Base-by-base conservation (phyloP, 768 basidiomycete species). In the Lactifluus piperatus region DNA sequence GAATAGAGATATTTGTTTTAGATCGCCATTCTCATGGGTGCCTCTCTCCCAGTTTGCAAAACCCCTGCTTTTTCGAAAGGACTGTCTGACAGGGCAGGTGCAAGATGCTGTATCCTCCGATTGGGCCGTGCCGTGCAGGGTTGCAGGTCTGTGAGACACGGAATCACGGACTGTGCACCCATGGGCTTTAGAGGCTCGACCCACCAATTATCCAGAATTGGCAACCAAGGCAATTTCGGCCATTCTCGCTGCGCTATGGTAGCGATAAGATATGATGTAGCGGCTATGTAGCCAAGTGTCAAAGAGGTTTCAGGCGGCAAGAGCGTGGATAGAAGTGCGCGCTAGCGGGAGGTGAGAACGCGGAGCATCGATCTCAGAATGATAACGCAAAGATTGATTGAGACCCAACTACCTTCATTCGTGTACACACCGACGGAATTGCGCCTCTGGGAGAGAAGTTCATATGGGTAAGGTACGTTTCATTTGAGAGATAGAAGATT, bases 1-100 rank as follows among this genome's bases (percentile, higher is more conserved):
- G 57, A 58, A 34, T 49, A 13, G 39, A 22, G 41, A 47, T 24
- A 20, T 49, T 39, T 45, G 58, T 54, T 46, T 48, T 37, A 43
- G 46, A 20, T 4, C 46, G 22, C 47, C 26, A 41, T 30, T 20
- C 53, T 54, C 41, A 16, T 43, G 43, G 26, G 13, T 30, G 18
- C 14, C 18, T 26, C 26, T 27, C 30, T 49, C 30, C 47, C 16
- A 10, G 44, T 46, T 32, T 29, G 34, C 30, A 24, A 34, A 5
- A 16, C 18, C 50, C 10, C 24, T 50, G 20, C 16, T 6, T 39
- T n/a, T 11, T 47, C 36, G 36, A 36, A 47, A 34, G 29, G 27
- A 24, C 51, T 34, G 14, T 20, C 18, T 34, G 41, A 54, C 39
- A 9, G 16, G 39, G 52, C 39, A 9, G 16, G 39, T 46, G 36